Evolutionary conservation across 495 filamentous ascomycete genomes (phyloP), one percentile per base, ranked within the genome.

Genomic region (Xylaria venustula): DNA sequence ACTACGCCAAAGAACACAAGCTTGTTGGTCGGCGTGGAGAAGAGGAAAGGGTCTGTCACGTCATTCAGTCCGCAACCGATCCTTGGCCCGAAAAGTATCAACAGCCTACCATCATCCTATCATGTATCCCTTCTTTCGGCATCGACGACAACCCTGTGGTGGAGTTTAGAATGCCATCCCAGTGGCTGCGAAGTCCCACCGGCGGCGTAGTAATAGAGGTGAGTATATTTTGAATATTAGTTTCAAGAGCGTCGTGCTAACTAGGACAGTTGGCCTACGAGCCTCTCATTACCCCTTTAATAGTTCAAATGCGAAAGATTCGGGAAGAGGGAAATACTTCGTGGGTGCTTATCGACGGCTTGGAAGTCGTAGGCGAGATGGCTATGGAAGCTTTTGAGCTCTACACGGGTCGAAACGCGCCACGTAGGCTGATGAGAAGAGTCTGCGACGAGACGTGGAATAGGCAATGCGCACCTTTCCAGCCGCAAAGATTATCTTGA

Each of bases 311-410:
- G 60, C 75, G 75, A 19, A 73, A 70, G 63, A 83, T 88, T 28
- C 77, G 86, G 20, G 82, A 80, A 50, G 79, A 83, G 58, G 85
- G 85, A 0, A 81, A 82, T 11, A 83, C 81, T 19, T 83, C 85
- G 1, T 94, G 89, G 89, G 86, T 90, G 3, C 80, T 89, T 32
- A 84, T 92, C n/a, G 89, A 93, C 65, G 90, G 90, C 5, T 73
- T 93, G 9, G 90, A 92, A 67, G 84, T 93, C 28, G 81, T 94
- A 0, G 83, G 84, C 1, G 90, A 94, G 69, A 90, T 91, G 77
- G 90, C 88, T 1, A 91, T 90, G 71, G 89, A 90, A 25, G 89
- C 90, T 46, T 93, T 92, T 68, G 90, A 93, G 71, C 72, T 93
- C 46, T 90, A 93, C 79, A 90, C 90, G 3, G 90, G 90, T n/a